Evolutionary conservation across 371 early-diverging fungal species (phyloP).

Genomic region (Syncephalastrum monosporum): DNA sequence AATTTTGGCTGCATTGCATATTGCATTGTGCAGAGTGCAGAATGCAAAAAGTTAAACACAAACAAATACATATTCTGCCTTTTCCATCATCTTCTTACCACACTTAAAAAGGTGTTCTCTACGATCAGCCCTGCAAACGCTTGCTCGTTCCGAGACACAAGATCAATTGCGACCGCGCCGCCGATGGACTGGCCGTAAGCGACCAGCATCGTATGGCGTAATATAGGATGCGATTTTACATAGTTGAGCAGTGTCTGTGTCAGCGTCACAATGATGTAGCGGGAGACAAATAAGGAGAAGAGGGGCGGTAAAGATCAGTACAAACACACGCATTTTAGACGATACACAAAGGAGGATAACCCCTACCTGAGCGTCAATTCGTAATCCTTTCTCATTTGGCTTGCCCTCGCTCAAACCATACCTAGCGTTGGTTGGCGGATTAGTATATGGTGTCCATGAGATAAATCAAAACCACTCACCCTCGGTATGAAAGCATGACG

Average conservation of each 20-base stretch:
- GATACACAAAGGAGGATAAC: too few species aligned
- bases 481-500: constrained; percentile 95
- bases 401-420: constrained; percentile 89
- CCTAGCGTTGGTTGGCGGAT: constrained; percentile 28
- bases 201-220: constrained; percentile 74
- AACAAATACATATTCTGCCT: constrained; percentile 1
- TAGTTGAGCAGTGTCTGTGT: constrained; percentile 80
- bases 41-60: background rate
- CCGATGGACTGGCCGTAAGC: constrained; percentile 95
- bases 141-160: constrained; percentile 72
- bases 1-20: constrained; percentile 64
- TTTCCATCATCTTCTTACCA: constrained; percentile 53
- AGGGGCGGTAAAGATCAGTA: too few species aligned
- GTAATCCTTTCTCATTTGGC: constrained; percentile 85
- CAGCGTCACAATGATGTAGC: background rate
- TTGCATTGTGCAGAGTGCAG: background rate
- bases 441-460: background rate
- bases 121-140: constrained; percentile 79
- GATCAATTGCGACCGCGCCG: constrained; percentile 92
- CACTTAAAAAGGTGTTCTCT: constrained; percentile 93
- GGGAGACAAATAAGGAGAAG: background rate
- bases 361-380: constrained; percentile 82
- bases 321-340: too few species aligned
- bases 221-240: constrained; percentile 67
- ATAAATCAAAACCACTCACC: constrained; percentile 47